Evolutionary conservation across 23 red algal species (phyloP).

Genomic region (Agarophyton chilense): DNA sequence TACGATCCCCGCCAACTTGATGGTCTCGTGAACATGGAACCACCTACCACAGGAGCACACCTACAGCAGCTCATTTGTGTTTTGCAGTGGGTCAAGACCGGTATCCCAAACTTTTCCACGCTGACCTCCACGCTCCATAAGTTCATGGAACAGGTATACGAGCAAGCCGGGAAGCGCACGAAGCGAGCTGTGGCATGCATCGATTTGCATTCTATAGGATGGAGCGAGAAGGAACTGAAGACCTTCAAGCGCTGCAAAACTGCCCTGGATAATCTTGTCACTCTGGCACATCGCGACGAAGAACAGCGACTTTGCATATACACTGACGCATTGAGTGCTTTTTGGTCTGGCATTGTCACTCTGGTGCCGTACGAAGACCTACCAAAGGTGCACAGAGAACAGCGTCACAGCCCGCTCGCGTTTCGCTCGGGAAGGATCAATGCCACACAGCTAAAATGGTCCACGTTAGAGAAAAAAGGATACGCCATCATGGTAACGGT

Average conservation of each 20-base stretch:
- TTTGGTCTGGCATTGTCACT: conserved; percentile 46
- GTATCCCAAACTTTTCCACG: background rate
- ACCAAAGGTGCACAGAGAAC: too few relatives aligned
- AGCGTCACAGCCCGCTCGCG: background rate
- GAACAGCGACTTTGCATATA: background rate
- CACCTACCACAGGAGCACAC: conserved; percentile 25
- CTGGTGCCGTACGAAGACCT: too few relatives aligned
- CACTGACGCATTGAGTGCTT: background rate
- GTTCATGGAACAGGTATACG: conserved; percentile 32
- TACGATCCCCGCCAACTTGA: background rate
- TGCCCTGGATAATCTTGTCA: background rate
- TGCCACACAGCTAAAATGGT: background rate
- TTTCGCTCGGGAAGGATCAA: background rate
- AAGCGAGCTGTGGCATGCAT: background rate
- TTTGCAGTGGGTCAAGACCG: background rate
- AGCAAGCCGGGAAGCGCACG: background rate
- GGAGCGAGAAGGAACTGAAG: background rate
- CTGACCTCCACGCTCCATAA: background rate
- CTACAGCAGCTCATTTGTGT: conserved; percentile 17
- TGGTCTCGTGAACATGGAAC: conserved; percentile 2
- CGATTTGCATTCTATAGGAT: background rate
- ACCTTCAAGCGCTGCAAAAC: conserved; percentile 9
- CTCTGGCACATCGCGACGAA: conserved; percentile 13
- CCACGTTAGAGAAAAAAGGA: conserved; percentile 25
- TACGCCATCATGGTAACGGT: background rate